Evolutionary conservation across 2,329 filamentous ascomycete genomes (phyloP), one percentile per base, ranked within the genome.

Genomic region (Pseudogymnoascus sp.): DNA sequence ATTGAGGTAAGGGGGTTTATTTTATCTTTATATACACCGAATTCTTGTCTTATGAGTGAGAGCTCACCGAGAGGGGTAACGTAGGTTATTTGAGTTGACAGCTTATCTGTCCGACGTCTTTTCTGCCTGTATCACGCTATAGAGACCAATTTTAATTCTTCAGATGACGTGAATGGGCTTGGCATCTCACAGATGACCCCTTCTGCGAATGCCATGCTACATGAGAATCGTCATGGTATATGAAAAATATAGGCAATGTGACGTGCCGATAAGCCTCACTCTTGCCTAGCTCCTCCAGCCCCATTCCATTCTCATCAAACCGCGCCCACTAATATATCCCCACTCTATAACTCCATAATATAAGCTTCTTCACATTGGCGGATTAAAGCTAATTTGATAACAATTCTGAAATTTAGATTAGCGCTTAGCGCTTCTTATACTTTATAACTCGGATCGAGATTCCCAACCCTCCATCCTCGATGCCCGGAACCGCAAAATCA

Each of bases 71-170:
- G 45, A 52, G 45, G 45, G 45, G 26, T 19, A 52, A 30, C 2
- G 9, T 30, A 33, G 26, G 26, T 30, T 52, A 52, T 52, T 52
- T 52, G 45, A 52, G 45, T 52, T 52, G 45, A 52, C 26, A 18
- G 26, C 26, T 52, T 52, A 3, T 52, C 23, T 52, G 45, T 52
- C 26, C 26, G 15, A 52, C 45, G 13, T 12, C 5, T 18, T 30
- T 52, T 52, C 45, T 30, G 9, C 9, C 5, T 33, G 45, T 52
- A 13, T 30, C 15, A 52, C 45, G 15, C n/a, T 30, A 13, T 30
- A 30, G 19, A 52, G 5, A 3, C 9, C 26, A 5, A 10, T 52
- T 52, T 30, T 9, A 30, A 33, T 52, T 52, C 45, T 33, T 52
- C 45, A 30, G 45, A 52, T 52, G 45, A 52, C 45, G 45, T 33